Evolutionary conservation across 164 flowering plant species (phyloP), one percentile per base, ranked within the genome.

Genomic region (Brasenia schreberi): DNA sequence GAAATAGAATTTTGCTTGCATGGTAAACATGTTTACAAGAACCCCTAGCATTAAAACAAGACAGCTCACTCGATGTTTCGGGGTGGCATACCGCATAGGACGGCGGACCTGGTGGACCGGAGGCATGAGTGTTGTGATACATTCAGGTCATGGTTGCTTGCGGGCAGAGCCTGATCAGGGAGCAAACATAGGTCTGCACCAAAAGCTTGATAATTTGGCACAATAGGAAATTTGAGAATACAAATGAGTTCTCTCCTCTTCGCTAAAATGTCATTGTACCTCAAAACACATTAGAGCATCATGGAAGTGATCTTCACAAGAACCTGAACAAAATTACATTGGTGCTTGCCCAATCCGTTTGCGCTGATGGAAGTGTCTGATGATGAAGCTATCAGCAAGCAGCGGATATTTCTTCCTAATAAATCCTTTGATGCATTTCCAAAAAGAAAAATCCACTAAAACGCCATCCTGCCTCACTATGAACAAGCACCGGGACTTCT

Each of bases 351-450:
- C 73, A 62, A 45, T 65, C 62, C 73, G 84, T 49, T 72, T 81
- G 44, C 80, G 88, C 73, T 70, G 68, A 19, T 82, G 77, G 60
- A 90, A 89, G 83, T 94, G 96, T 74, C 89, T 86, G 63, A 81
- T 83, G 71, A 94, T 85, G 75, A 94, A 94, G 69, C 81, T 83
- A 67, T 87, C 90, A 5, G 97, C 97, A 77, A 86, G 82, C 11
- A 81, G 74, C 5, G 97, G 96, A 75, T 94, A 91, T 10, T 91
- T 91, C 84, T 85, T 89, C 67, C 78, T 80, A 69, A 94, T 87
- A 66, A 91, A 71, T 18, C 96, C 96, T 75, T 94, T 94, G 61
- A 91, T 85, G 84, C 99, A 94, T 79, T 94, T 94, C 99, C 97
- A 91, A 72, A 84, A 94, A 5, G 99, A 94, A 73, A 94, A 89